These are phyloP conservation scores for Gnetum montanum DNA, from an alignment of 75 land plant species.

Conservation along the genomic window DNA sequence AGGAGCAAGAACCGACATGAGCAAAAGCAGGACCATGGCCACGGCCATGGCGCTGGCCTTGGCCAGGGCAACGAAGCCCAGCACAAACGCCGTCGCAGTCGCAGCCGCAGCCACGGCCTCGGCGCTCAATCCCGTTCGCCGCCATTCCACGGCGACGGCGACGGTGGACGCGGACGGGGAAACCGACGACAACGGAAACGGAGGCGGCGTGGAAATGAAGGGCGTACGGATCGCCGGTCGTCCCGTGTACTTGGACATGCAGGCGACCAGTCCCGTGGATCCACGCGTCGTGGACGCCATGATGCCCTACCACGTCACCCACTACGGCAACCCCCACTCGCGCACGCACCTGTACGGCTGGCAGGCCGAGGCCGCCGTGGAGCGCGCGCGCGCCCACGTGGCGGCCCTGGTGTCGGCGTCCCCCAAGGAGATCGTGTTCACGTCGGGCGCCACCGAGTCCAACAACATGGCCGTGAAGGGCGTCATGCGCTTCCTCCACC, in stretches of 20 bases:
- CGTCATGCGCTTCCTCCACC: slow-evolving; percentile 75
- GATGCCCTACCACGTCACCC: slow-evolving; percentile 74
- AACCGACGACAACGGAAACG: background rate
- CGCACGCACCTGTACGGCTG: slow-evolving; percentile 93
- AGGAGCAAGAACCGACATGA: no score
- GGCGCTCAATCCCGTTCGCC: no score
- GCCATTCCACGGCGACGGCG: slow-evolving; percentile 1
- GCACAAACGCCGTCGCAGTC: no score
- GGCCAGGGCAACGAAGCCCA: no score
- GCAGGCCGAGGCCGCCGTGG: slow-evolving; percentile 92
- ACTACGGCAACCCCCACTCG: slow-evolving; percentile 95
- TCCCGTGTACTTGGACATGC: slow-evolving; percentile 98
- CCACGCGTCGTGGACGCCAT: slow-evolving; percentile 89
- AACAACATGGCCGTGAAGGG: slow-evolving; percentile 96
- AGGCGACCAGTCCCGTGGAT: slow-evolving; percentile 94
- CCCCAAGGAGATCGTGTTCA: slow-evolving; percentile 86
- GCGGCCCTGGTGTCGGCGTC: slow-evolving; percentile 62
- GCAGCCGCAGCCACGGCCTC: no score
- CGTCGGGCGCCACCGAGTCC: slow-evolving; percentile 97
- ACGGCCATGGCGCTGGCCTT: no score
- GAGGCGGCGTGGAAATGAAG: slow-evolving; percentile 30
- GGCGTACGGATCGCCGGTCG: slow-evolving; percentile 82
- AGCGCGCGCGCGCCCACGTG: slow-evolving; percentile 58
- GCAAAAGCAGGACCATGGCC: no score
- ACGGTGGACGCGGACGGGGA: background rate